phyloP scores from a whole-genome alignment of 306 rosid species.

The Fragaria nilgerrensis region DNA sequence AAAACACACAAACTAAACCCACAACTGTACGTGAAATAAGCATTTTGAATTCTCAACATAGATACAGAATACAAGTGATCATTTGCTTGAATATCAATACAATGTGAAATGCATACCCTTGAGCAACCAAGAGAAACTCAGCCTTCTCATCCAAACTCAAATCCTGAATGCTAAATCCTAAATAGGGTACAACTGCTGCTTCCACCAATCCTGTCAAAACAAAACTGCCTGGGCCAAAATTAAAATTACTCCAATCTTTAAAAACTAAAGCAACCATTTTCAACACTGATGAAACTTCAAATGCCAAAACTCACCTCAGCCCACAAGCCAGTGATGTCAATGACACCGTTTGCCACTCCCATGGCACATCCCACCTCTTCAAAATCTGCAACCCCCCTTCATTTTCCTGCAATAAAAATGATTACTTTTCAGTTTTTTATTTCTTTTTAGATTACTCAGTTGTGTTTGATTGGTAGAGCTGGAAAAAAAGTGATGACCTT shows the following conservation, averaged over 20 bases:
- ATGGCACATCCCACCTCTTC: slow-evolving; percentile 93
- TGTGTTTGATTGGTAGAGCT: background rate
- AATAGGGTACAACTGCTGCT: slow-evolving; percentile 78
- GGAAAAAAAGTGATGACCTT: slow-evolving; percentile 41
- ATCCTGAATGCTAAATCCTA: slow-evolving; percentile 61
- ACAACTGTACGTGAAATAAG: background rate
- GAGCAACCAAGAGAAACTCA: slow-evolving; percentile 76
- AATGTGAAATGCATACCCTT: slow-evolving; percentile 51
- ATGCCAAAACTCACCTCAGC: slow-evolving; percentile 54
- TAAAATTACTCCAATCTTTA: slow-evolving; percentile 23
- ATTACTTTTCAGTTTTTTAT: background rate
- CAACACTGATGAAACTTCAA: background rate
- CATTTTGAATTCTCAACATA: no score
- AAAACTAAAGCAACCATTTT: background rate
- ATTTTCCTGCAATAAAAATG: slow-evolving; percentile 45
- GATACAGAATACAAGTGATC: no score
- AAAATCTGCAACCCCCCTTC: slow-evolving; percentile 61
- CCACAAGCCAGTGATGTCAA: slow-evolving; percentile 89
- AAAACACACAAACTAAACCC: background rate
- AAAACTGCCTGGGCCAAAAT: slow-evolving; percentile 97
- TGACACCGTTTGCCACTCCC: slow-evolving; percentile 95
- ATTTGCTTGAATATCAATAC: no score
- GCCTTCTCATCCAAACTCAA: slow-evolving; percentile 88
- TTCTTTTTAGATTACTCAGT: background rate
- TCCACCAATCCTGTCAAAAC: slow-evolving; percentile 91